Conservation (phyloP, 805 yeast species). For the Citeromyces nyonsensis region DNA sequence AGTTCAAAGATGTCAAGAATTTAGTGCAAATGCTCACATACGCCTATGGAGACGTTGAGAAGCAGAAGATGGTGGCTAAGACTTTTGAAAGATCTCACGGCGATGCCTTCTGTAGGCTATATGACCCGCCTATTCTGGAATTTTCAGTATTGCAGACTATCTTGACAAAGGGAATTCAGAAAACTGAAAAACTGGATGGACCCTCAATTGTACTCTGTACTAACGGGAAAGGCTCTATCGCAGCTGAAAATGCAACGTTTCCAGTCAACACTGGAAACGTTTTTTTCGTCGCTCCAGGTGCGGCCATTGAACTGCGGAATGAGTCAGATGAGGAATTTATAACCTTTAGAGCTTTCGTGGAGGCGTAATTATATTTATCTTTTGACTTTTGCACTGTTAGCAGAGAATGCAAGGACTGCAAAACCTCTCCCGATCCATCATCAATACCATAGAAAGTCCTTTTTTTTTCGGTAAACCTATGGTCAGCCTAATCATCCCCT, state of each 20-base stretch:
- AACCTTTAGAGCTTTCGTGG: slow-evolving; percentile 83
- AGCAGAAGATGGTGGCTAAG: slow-evolving; percentile 75
- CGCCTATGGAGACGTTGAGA: slow-evolving; percentile 74
- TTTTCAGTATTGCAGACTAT: slow-evolving; percentile 83
- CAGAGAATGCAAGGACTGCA: no score
- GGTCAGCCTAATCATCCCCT: no score
- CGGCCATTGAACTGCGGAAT: slow-evolving; percentile 44
- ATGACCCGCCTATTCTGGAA: slow-evolving; percentile 95
- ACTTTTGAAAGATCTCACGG: slow-evolving; percentile 47
- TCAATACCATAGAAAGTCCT: no score
- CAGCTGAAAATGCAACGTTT: slow-evolving; percentile 24
- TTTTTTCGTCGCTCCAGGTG: slow-evolving; percentile 72
- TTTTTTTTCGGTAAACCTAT: no score
- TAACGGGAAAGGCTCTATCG: slow-evolving; percentile 55
- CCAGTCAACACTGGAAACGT: slow-evolving; percentile 59
- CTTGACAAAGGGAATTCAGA: slow-evolving; percentile 37
- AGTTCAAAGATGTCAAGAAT: slow-evolving; percentile 87
- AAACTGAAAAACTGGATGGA: slow-evolving; percentile 52
- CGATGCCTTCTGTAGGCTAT: slow-evolving; percentile 50
- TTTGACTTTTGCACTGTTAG: background rate
- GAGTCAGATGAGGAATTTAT: slow-evolving; percentile 35
- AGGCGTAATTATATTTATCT: slow-evolving; percentile 22
- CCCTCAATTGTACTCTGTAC: slow-evolving; percentile 82
- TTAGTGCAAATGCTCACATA: slow-evolving; percentile 87
- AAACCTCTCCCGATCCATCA: no score